A percentile compares a stretch with the other conserved stretches of the same genome.
Evolutionary conservation across 2,329 filamentous ascomycete genomes (phyloP).

Genomic region (Sphaerostilbella broomeana): DNA sequence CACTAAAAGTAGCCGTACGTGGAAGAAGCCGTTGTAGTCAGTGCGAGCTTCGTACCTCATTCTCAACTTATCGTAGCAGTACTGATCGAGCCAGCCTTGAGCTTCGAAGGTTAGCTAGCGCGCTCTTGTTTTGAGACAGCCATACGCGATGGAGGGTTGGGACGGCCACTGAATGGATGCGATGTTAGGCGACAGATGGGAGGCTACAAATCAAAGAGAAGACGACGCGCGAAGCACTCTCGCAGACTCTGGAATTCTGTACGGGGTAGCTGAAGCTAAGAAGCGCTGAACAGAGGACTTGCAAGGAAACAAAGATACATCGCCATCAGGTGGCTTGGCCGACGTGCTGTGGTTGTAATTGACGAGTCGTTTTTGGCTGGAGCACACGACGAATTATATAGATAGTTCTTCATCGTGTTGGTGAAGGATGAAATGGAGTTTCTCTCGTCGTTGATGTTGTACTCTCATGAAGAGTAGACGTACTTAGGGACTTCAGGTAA

Average conservation of each 20-base stretch:
- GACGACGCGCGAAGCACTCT: neutral
- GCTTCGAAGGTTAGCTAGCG: conserved; percentile 4
- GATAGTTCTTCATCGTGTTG: too few relatives aligned
- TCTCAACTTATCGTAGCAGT: too few relatives aligned
- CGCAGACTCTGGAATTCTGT: conserved; percentile 2
- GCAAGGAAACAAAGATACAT: neutral
- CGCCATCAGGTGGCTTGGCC: too few relatives aligned
- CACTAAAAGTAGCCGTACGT: too few relatives aligned
- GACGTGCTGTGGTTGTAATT: too few relatives aligned
- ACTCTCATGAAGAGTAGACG: too few relatives aligned
- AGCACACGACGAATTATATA: too few relatives aligned
- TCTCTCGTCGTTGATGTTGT: too few relatives aligned
- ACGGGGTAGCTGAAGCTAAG: conserved; percentile 7
- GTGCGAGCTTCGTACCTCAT: too few relatives aligned
- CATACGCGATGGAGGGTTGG: conserved; percentile 8
- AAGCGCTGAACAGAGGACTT: neutral
- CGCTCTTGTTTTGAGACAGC: conserved; percentile 10
- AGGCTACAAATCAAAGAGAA: conserved; percentile 6
- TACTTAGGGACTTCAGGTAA: too few relatives aligned
- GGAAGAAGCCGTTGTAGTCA: too few relatives aligned
- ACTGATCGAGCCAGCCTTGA: neutral
- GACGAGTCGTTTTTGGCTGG: conserved; percentile 8
- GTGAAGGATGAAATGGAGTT: too few relatives aligned
- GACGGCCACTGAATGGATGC: conserved; percentile 4
- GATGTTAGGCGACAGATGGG: conserved; percentile 3